Evolutionary conservation across 2,329 filamentous ascomycete genomes (phyloP).

Genomic region (Hypoxylon sp.): DNA sequence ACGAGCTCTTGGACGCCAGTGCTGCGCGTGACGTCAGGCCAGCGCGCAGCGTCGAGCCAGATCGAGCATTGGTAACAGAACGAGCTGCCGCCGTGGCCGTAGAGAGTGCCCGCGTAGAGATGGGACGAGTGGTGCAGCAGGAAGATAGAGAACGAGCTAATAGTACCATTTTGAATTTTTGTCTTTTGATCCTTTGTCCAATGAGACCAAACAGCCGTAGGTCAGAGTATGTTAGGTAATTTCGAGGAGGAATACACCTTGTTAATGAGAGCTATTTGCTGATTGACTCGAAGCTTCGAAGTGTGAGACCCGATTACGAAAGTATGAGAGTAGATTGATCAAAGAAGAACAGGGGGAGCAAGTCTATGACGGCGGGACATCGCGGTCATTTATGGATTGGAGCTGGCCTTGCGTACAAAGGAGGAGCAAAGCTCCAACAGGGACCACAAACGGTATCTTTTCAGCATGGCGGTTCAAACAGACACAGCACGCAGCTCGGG

Average conservation of each 20-base stretch:
- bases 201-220: slow-evolving; percentile 12
- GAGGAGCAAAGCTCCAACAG: slow-evolving; percentile 13
- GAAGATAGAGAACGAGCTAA: slow-evolving; percentile 70
- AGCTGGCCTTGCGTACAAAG: slow-evolving; percentile 27
- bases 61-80: slow-evolving; percentile 46
- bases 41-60: slow-evolving; percentile 45
- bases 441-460: slow-evolving; percentile 33
- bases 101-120: slow-evolving; percentile 47
- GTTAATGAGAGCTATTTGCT: slow-evolving; percentile 16
- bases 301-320: slow-evolving; percentile 34
- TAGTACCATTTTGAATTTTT: slow-evolving; percentile 63
- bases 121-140: slow-evolving; percentile 51
- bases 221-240: slow-evolving; percentile 11
- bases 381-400: slow-evolving; percentile 46
- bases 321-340: slow-evolving; percentile 36
- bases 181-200: slow-evolving; percentile 23
- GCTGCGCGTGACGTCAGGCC: slow-evolving; percentile 48
- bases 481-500: slow-evolving; percentile 35
- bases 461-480: slow-evolving; percentile 4
- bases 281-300: slow-evolving; percentile 11
- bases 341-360: slow-evolving; percentile 18
- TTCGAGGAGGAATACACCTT: slow-evolving; percentile 27
- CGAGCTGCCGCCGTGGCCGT: slow-evolving; percentile 47
- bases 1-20: slow-evolving; percentile 39
- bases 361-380: slow-evolving; percentile 36